phyloP scores from a whole-genome alignment of 2,329 filamentous ascomycete species.

The Cladosporium colombiae region DNA sequence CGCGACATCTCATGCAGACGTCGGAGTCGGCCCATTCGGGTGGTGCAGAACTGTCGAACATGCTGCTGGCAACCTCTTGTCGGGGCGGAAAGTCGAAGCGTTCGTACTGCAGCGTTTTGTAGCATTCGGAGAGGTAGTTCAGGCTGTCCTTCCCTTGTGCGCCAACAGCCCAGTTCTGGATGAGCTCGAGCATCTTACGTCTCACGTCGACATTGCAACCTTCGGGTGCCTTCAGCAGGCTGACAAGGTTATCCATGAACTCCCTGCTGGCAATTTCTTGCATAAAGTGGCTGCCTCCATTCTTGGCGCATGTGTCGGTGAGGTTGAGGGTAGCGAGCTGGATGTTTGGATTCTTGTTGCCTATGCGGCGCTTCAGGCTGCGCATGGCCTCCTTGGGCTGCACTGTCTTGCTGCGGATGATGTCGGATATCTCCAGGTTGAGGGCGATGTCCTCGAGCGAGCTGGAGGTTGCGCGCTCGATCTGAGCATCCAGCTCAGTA shows the following conservation, averaged over 20 bases:
- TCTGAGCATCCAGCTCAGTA: constrained; percentile 92
- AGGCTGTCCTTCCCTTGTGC: constrained; percentile 83
- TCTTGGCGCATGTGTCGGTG: constrained; percentile 98
- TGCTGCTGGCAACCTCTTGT: constrained; percentile 85
- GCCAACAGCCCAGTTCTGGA: constrained; percentile 90
- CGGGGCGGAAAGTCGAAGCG: constrained; percentile 88
- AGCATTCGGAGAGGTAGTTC: constrained; percentile 85
- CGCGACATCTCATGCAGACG: constrained; percentile 97
- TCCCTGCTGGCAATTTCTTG: constrained; percentile 93
- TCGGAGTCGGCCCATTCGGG: constrained; percentile 98
- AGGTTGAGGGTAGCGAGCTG: constrained; percentile 94
- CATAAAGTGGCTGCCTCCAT: constrained; percentile 93
- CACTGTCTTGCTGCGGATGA: constrained; percentile 95
- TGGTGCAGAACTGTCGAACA: constrained; percentile 96
- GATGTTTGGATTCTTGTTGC: constrained; percentile 96
- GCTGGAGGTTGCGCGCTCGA: constrained; percentile 90
- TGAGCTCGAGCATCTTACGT: constrained; percentile 85
- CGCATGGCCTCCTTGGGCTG: constrained; percentile 98
- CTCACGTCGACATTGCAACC: constrained; percentile 67
- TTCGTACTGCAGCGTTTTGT: constrained; percentile 77
- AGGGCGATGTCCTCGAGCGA: constrained; percentile 98
- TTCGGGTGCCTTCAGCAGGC: constrained; percentile 79
- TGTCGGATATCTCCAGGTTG: constrained; percentile 96
- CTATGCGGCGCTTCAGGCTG: constrained; percentile 88
- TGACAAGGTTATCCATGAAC: constrained; percentile 96